Evolutionary conservation across 2,329 filamentous ascomycete genomes (phyloP).

Genomic region (Sclerotiophoma versabilis): DNA sequence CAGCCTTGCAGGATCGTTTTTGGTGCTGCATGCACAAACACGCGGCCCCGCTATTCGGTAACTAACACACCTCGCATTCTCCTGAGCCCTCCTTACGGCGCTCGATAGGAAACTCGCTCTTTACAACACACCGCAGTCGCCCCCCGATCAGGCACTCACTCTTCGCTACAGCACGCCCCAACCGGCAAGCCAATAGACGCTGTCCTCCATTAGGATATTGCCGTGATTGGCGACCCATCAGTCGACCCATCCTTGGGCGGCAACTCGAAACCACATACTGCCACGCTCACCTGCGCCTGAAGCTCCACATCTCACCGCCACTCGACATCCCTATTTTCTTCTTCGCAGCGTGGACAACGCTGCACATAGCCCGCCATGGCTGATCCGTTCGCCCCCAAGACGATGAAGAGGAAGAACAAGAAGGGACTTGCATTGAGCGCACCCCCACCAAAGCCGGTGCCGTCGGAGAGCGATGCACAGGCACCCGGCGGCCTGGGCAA

Average conservation of each 20-base stretch:
- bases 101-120: conserved; percentile 24
- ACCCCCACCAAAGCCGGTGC: conserved; percentile 72
- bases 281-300: conserved; percentile 12
- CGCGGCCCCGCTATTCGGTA: conserved; percentile 21
- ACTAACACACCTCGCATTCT: conserved; percentile 34
- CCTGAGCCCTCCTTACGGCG: conserved; percentile 30
- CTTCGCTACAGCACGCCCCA: conserved; percentile 31
- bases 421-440: conserved; percentile 91
- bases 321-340: conserved; percentile 1
- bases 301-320: conserved; percentile 1
- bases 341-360: conserved; percentile 6
- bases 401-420: conserved; percentile 99
- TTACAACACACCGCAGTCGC: conserved; percentile 15
- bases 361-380: conserved; percentile 54
- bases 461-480: conserved; percentile 74
- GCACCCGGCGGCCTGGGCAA: conserved; percentile 65
- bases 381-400: conserved; percentile 70
- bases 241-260: conserved; percentile 45
- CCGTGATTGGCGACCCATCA: conserved; percentile 48
- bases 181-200: conserved; percentile 50
- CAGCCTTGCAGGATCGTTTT: conserved; percentile 30
- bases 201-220: conserved; percentile 42
- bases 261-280: conserved; percentile 40
- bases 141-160: conserved; percentile 33
- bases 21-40: conserved; percentile 28